phyloP scores from a whole-genome alignment of 257 asterid species.

The Jacaranda copaia region DNA sequence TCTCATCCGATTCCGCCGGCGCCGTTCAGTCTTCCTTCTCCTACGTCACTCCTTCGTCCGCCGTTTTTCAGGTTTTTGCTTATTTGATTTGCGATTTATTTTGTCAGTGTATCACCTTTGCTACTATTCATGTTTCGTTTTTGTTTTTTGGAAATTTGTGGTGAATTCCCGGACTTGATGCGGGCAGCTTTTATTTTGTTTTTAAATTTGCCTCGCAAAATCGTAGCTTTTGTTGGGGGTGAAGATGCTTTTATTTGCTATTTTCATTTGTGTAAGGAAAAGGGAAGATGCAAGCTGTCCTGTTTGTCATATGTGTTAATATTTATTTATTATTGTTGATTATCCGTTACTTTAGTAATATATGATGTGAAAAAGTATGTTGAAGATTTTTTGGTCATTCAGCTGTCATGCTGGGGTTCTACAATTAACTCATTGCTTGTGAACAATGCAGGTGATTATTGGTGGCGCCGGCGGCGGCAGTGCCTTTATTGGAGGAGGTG shows the following conservation, averaged over 20 bases:
- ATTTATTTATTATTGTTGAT: not conserved
- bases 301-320: not conserved
- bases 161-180: not conserved
- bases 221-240: not conserved
- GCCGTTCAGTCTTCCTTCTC: slow-evolving; percentile 87
- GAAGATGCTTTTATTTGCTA: not conserved
- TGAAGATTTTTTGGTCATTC: not conserved
- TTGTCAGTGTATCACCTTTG: not conserved
- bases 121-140: not conserved
- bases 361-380: no score
- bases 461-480: slow-evolving; percentile 74
- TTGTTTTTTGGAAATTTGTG: not conserved
- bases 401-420: not conserved
- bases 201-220: not conserved
- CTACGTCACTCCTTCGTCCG: slow-evolving; percentile 69
- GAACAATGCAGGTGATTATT: slow-evolving; percentile 64
- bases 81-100: not conserved
- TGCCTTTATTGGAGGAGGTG: slow-evolving; percentile 59
- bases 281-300: not conserved
- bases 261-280: not conserved
- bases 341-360: not conserved
- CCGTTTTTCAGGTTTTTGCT: slow-evolving; percentile 76
- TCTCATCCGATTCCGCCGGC: slow-evolving; percentile 70
- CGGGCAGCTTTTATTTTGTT: not conserved
- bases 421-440: not conserved